phyloP scores from a whole-genome alignment of 2,329 filamentous ascomycete species.

The Trichothecium roseum region DNA sequence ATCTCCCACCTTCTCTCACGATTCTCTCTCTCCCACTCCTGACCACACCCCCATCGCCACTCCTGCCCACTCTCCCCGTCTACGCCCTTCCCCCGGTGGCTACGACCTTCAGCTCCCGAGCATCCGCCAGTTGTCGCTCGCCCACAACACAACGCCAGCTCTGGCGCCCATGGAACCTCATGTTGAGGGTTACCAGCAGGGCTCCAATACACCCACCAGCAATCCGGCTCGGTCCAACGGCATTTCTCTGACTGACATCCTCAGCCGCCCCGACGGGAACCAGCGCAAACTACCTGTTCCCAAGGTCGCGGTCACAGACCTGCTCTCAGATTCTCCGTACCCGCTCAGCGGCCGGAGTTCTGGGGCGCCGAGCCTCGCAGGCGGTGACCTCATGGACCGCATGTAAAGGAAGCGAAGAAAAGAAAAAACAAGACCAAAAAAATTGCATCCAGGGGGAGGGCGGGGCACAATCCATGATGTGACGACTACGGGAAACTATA shows the following conservation, averaged over 20 bases:
- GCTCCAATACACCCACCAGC: slow-evolving; percentile 37
- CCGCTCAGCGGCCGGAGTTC: slow-evolving; percentile 69
- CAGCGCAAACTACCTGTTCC: slow-evolving; percentile 87
- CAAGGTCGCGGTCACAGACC: slow-evolving; percentile 78
- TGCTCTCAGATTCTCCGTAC: slow-evolving; percentile 59
- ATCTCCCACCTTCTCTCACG: slow-evolving; percentile 92
- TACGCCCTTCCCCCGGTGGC: slow-evolving; percentile 64
- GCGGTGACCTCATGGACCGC: slow-evolving; percentile 55
- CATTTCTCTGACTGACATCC: slow-evolving; percentile 83
- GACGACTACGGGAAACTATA: slow-evolving; percentile 1
- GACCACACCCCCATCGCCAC: slow-evolving; percentile 98
- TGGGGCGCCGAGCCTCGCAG: slow-evolving; percentile 65
- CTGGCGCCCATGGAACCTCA: slow-evolving; percentile 50
- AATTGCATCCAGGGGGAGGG: too few species aligned
- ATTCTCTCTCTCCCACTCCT: slow-evolving; percentile 88
- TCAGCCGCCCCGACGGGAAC: slow-evolving; percentile 76
- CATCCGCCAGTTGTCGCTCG: slow-evolving; percentile 54
- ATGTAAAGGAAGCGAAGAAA: slow-evolving; percentile 31
- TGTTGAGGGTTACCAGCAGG: slow-evolving; percentile 31
- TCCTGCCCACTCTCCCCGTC: slow-evolving; percentile 84
- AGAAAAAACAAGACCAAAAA: neutral
- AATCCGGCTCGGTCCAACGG: slow-evolving; percentile 44
- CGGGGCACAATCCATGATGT: neutral
- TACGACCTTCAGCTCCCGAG: slow-evolving; percentile 62
- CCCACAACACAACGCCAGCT: slow-evolving; percentile 43